These are phyloP conservation scores for Amphibolis antarctica DNA, from an alignment of 106 monocot species.

Conservation along the genomic window DNA sequence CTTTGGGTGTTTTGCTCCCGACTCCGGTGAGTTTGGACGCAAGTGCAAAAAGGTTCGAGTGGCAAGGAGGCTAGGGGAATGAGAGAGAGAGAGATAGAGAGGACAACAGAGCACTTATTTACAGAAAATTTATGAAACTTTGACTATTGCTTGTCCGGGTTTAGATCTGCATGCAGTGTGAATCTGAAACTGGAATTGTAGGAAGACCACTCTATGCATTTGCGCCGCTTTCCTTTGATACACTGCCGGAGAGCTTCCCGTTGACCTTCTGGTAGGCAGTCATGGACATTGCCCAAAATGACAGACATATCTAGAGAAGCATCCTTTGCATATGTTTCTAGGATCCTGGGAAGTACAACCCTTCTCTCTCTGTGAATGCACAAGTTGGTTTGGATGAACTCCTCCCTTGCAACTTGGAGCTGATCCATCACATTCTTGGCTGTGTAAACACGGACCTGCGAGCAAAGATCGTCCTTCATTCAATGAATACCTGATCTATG, in stretches of 20 bases:
- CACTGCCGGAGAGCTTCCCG: conserved; percentile 20
- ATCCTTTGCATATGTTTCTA: conserved; percentile 59
- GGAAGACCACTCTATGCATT: conserved; percentile 46
- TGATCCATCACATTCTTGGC: conserved; percentile 37
- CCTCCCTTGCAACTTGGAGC: conserved; percentile 44
- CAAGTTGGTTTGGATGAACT: conserved; percentile 49
- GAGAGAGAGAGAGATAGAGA: too few species aligned
- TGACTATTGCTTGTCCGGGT: conserved; percentile 10
- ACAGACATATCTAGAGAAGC: conserved; percentile 33
- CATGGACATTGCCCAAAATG: conserved; percentile 31
- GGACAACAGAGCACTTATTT: too few species aligned
- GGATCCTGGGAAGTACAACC: conserved; percentile 46
- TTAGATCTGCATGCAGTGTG: conserved; percentile 58
- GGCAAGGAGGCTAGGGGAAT: too few species aligned
- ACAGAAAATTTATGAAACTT: neutral
- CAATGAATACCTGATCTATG: neutral
- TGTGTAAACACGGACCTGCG: conserved; percentile 58
- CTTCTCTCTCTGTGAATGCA: conserved; percentile 24
- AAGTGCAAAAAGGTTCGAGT: too few species aligned
- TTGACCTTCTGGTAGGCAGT: conserved; percentile 38
- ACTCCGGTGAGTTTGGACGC: too few species aligned
- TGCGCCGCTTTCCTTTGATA: conserved; percentile 23
- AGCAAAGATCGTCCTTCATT: conserved; percentile 8
- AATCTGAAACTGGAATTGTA: conserved; percentile 74
- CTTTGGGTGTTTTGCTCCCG: too few species aligned